phyloP scores from a whole-genome alignment of 129 eudicot species.

The Pulicaria dysenterica region DNA sequence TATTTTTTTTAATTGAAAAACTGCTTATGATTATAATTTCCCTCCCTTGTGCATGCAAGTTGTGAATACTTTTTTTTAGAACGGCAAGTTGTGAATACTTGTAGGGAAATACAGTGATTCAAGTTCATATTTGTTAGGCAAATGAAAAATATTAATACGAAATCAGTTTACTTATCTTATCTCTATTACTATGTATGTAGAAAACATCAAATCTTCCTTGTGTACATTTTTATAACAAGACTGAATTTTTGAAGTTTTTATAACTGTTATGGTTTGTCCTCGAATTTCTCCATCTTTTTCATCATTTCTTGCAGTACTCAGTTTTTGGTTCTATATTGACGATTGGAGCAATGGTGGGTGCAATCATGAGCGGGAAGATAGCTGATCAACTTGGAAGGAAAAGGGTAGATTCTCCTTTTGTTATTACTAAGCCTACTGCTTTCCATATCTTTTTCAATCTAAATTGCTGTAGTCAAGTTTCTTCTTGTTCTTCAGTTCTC shows the following conservation, averaged over 20 bases:
- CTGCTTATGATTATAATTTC: neutral
- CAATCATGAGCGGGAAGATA: conserved; percentile 75
- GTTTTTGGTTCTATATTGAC: conserved; percentile 88
- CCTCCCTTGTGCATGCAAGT: neutral
- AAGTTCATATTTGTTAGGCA: neutral
- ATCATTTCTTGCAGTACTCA: conserved; percentile 62
- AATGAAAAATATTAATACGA: neutral
- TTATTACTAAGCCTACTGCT: neutral
- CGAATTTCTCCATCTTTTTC: conserved; percentile 9
- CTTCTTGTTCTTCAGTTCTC: neutral
- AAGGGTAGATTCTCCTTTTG: conserved; percentile 48
- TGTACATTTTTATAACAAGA: neutral
- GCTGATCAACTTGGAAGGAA: conserved; percentile 81
- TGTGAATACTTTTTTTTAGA: neutral
- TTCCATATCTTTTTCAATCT: neutral
- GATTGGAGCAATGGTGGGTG: conserved; percentile 89
- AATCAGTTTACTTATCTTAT: neutral
- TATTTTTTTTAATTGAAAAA: neutral
- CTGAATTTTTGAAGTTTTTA: neutral
- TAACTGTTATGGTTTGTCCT: neutral
- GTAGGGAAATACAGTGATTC: neutral
- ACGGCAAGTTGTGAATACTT: neutral
- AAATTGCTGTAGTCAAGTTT: neutral
- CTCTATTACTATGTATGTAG: neutral
- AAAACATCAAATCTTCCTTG: neutral